Percentiles rank a stretch among this genome's conserved stretches.
Conservation (phyloP, 176 grass and related monocot species). For the Ensete glaucum region DNA sequence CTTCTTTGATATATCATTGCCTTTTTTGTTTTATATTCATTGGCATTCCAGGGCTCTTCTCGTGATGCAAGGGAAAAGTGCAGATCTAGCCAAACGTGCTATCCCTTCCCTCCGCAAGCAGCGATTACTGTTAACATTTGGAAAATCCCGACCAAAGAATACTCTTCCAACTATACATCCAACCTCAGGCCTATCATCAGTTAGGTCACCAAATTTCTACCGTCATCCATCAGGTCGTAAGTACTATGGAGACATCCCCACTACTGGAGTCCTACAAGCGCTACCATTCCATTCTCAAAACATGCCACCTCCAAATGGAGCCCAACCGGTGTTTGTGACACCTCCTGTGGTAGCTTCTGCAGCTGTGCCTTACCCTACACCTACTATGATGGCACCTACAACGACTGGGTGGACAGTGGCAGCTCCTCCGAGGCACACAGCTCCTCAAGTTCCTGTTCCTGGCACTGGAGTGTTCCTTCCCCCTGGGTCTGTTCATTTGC, state of each 20-base stretch:
- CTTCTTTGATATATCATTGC: neutral
- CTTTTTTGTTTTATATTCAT: neutral
- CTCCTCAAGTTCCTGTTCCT: constrained; percentile 40
- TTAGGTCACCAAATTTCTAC: constrained; percentile 27
- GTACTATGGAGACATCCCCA: constrained; percentile 31
- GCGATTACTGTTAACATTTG: constrained; percentile 53
- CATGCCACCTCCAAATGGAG: constrained; percentile 13
- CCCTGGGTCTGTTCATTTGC: constrained; percentile 34
- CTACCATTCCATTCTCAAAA: neutral
- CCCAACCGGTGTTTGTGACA: constrained; percentile 44
- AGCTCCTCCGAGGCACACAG: constrained; percentile 33
- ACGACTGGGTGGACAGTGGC: constrained; percentile 32
- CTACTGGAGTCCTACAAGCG: constrained; percentile 20
- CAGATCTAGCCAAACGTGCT: constrained; percentile 52
- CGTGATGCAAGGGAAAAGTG: constrained; percentile 54
- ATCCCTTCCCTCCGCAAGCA: constrained; percentile 45
- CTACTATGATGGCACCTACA: neutral
- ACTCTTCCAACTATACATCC: constrained; percentile 17
- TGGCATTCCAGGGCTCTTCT: constrained; percentile 47
- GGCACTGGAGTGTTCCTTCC: constrained; percentile 83
- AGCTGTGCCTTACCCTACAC: constrained; percentile 14
- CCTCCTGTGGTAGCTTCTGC: constrained; percentile 27
- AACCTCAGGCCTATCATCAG: constrained; percentile 35
- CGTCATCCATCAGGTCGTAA: constrained; percentile 39
- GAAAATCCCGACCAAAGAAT: constrained; percentile 51